These are phyloP conservation scores for Penicillium digitatum DNA, from an alignment of 2,329 filamentous ascomycete species.

Conservation along the genomic window DNA sequence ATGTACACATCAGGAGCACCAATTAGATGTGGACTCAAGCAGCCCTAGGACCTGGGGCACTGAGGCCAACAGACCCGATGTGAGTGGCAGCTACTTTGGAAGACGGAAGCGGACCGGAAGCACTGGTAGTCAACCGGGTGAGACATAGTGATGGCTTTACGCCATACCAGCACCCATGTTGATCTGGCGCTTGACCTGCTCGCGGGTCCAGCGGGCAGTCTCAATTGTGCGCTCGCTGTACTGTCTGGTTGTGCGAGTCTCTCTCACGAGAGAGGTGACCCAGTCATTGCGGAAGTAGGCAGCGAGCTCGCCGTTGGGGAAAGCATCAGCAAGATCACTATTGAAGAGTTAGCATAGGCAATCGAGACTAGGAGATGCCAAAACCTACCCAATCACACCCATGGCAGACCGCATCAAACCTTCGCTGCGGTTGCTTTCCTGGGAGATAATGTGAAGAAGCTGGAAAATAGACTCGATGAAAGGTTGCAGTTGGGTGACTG, in stretches of 20 bases:
- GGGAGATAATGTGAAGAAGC: slow-evolving; percentile 73
- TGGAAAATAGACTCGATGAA: slow-evolving; percentile 84
- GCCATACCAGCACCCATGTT: slow-evolving; percentile 41
- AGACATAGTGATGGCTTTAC: slow-evolving; percentile 23
- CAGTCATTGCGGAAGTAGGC: slow-evolving; percentile 86
- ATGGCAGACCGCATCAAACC: slow-evolving; percentile 88
- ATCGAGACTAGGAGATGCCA: neutral
- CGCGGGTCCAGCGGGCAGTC: slow-evolving; percentile 93
- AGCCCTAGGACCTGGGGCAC: neutral
- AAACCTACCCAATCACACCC: slow-evolving; percentile 87
- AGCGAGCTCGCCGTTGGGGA: slow-evolving; percentile 81
- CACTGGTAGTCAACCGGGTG: slow-evolving; percentile 5
- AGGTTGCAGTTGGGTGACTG: slow-evolving; percentile 67
- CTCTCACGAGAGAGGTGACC: slow-evolving; percentile 84
- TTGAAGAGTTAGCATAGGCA: slow-evolving; percentile 35
- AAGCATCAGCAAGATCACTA: slow-evolving; percentile 90
- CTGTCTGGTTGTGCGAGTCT: slow-evolving; percentile 84
- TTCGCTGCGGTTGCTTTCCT: slow-evolving; percentile 85
- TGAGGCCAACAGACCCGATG: neutral
- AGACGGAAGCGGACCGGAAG: neutral
- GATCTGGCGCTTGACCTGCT: slow-evolving; percentile 89
- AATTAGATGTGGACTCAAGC: neutral
- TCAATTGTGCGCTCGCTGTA: slow-evolving; percentile 81
- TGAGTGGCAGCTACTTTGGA: neutral
- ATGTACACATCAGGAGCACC: neutral